These are phyloP conservation scores for Aspergillus sp. DNA, from an alignment of 2,329 filamentous ascomycete genomes.

Conservation along the genomic window DNA sequence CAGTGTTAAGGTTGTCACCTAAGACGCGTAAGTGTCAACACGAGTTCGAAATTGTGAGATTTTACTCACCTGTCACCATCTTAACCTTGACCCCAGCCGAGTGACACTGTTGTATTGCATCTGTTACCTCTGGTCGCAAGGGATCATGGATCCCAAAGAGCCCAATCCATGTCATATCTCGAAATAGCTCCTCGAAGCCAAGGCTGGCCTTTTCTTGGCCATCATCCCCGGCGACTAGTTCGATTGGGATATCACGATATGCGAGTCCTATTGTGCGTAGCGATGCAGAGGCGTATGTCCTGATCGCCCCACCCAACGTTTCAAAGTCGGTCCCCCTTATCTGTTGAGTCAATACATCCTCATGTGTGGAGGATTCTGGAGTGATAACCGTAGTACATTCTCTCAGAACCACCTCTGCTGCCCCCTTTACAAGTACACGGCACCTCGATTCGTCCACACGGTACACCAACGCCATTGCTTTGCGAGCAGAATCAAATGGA, in stretches of 20 bases:
- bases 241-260: constrained; percentile 64
- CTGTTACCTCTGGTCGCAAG: constrained; percentile 3
- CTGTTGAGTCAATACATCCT: no score
- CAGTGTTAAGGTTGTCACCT: constrained; percentile 69
- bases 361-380: constrained; percentile 7
- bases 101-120: constrained; percentile 2
- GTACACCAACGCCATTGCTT: constrained; percentile 52
- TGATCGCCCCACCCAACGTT: no score
- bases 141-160: constrained; percentile 7
- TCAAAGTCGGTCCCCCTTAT: no score
- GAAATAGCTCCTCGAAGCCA: not conserved
- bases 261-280: constrained; percentile 62
- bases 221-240: constrained; percentile 37
- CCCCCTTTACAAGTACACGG: constrained; percentile 39
- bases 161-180: constrained; percentile 7
- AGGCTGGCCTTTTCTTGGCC: not conserved
- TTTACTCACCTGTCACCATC: constrained; percentile 16
- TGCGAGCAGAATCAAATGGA: constrained; percentile 69
- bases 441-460: constrained; percentile 25
- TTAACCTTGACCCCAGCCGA: constrained; percentile 55
- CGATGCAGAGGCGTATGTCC: not conserved
- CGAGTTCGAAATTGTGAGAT: constrained; percentile 60
- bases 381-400: constrained; percentile 22
- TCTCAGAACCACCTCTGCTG: constrained; percentile 36
- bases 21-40: constrained; percentile 66